Evolutionary conservation across 495 filamentous ascomycete species (phyloP), one percentile per base, ranked within the genome.

Genomic region (Hypoxylon perforatum): DNA sequence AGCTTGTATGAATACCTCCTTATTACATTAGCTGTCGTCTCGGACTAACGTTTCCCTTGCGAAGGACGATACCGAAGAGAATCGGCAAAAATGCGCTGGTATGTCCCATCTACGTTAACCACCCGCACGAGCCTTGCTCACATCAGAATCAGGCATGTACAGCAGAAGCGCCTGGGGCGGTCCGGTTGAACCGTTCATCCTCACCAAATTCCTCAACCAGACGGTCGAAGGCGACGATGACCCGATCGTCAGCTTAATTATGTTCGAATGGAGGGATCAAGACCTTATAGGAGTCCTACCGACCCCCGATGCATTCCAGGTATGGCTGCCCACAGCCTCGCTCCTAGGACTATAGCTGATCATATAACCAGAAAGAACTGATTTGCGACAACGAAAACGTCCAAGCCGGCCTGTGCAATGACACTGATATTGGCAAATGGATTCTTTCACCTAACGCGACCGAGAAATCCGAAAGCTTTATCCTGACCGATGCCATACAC

Each of bases 181-280:
- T 69, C 86, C 85, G 30, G 83, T 92, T 51, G 92, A 97, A 62
- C 96, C 95, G 9, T 94, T 90, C 79, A 96, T 99, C 76, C 81
- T 89, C 60, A 86, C 90, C 64, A 94, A 90, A 74, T 97, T 97
- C 70, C 81, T 88, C 49, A 87, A 89, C 69, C 77, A 83, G 21
- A 82, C 82, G 44, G 81, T 85, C 49, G 51, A 71, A 33, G 80
- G 77, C 35, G 84, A 88, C 60, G 78, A 82, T 18, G 90, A 96
- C 72, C 88, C 91, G 11, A 79, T 92, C 22, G 90, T 93, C 55
- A 94, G 92, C 75, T 80, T 99, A 68, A 83, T 97, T 14, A 89
- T 99, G 49, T 97, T 96, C 73, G 94, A 99, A 80, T 99, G 92
- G 90, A 88, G 81, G 65, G 95, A 99, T 71, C 85, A 90, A 72